phyloP scores from a whole-genome alignment of 108 stramenopile genomes.

The Fragilaria crotonensis region DNA sequence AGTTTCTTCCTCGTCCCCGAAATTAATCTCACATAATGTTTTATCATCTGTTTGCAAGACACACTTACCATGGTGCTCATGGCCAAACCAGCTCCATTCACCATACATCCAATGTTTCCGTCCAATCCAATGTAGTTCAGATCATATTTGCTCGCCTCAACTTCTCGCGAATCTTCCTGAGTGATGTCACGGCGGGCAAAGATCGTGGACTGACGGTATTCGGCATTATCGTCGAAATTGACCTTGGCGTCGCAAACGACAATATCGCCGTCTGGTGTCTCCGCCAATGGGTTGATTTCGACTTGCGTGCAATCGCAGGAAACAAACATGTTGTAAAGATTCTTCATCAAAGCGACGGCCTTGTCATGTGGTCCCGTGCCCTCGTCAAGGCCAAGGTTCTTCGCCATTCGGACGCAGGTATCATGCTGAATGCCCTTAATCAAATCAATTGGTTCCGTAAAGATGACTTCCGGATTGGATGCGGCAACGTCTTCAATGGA shows the following conservation, averaged over 20 bases:
- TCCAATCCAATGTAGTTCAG: slow-evolving; percentile 96
- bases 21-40: too few relatives aligned
- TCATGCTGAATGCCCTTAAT: slow-evolving; percentile 55
- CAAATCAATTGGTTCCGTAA: slow-evolving; percentile 81
- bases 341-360: slow-evolving; percentile 53
- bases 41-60: too few relatives aligned
- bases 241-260: slow-evolving; percentile 88
- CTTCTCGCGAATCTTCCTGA: slow-evolving; percentile 88
- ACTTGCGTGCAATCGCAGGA: slow-evolving; percentile 81
- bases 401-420: slow-evolving; percentile 47
- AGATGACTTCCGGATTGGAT: slow-evolving; percentile 55
- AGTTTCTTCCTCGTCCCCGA: too few relatives aligned
- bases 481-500: slow-evolving; percentile 84
- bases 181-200: slow-evolving; percentile 64
- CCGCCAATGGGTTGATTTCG: slow-evolving; percentile 91
- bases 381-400: slow-evolving; percentile 40
- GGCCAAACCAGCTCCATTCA: slow-evolving; percentile 95
- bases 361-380: slow-evolving; percentile 23
- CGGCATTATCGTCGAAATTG: slow-evolving; percentile 89
- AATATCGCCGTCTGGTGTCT: slow-evolving; percentile 55
- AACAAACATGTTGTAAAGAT: slow-evolving; percentile 78
- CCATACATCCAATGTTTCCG: slow-evolving; percentile 98
- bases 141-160: slow-evolving; percentile 71
- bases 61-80: slow-evolving; percentile 81
- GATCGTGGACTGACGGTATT: slow-evolving; percentile 71